These are phyloP conservation scores for Talaromyces pinophilus DNA, from an alignment of 2,329 filamentous ascomycete genomes.

Conservation along the genomic window DNA sequence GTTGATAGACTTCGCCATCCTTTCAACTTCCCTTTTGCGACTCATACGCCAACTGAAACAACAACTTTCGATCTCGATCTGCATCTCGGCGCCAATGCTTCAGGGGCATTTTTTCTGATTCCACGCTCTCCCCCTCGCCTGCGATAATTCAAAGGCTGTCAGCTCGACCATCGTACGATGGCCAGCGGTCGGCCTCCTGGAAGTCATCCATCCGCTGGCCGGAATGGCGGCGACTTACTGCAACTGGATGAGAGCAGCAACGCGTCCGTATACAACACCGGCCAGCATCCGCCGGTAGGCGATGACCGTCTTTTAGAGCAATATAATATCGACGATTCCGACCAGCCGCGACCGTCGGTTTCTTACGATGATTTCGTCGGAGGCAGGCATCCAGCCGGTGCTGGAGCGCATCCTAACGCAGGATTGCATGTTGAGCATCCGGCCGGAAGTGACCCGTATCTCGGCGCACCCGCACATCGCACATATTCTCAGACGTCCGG, in stretches of 20 bases:
- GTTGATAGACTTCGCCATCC: background rate
- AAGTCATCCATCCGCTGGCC: constrained; percentile 48
- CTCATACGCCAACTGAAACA: constrained; percentile 11
- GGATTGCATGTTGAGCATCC: constrained; percentile 35
- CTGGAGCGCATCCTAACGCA: constrained; percentile 39
- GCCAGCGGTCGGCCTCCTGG: constrained; percentile 57
- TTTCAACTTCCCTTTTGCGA: background rate
- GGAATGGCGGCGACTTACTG: constrained; percentile 46
- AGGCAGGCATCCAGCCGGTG: constrained; percentile 53
- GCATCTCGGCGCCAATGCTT: constrained; percentile 37
- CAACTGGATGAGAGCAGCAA: constrained; percentile 42
- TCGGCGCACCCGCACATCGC: constrained; percentile 41
- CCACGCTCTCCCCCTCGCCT: constrained; percentile 23
- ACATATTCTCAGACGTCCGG: constrained; percentile 75
- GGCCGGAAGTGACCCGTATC: constrained; percentile 42
- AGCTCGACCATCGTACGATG: constrained; percentile 44
- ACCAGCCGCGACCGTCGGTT: constrained; percentile 73
- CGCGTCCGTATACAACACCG: constrained; percentile 63
- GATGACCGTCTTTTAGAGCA: constrained; percentile 78
- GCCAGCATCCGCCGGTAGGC: constrained; percentile 74
- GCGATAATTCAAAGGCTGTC: constrained; percentile 32
- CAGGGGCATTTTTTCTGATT: constrained; percentile 33
- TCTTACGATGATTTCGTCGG: constrained; percentile 97
- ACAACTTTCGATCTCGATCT: constrained; percentile 9
- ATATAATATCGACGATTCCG: constrained; percentile 69